Evolutionary conservation across 805 yeast species (phyloP), one percentile per base, ranked within the genome.

Genomic region (Pichia deserticola): DNA sequence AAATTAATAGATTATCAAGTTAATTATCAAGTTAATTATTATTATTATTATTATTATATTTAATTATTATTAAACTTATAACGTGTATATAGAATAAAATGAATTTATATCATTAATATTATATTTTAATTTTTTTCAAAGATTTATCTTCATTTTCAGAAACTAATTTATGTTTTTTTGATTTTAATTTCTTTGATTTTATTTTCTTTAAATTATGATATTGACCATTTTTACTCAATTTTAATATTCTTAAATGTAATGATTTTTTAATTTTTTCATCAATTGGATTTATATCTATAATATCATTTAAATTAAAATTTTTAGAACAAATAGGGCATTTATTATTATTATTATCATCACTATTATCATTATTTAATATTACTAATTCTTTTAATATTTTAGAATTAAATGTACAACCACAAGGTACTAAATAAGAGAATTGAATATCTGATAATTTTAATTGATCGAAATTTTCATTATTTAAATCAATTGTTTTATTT

Each of bases 381-480:
- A 56, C 25, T 6, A 66, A 49, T 30, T 63, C 62, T 13, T 48
- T 46, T 7, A 74, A 53, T 25, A 69, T 56, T 29, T 62, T 61
- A n/a, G 52, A 58, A 5, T 68, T 68, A 50, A 73, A 54, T 0
- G 68, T 71, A 58, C 75, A 72, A 0, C 77, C 77, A 58, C 81
- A 77, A 6, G 65, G 62, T 0, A 69, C 75, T 3, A 76, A 53
- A 58, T 79, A 79, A 1, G 71, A 69, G 46, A 78, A 71, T 54
- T 62, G 12, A 59, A 59, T 50, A 37, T 54, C 43, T 12, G 32
- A 42, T 12, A 43, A n/a, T 6, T 48, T 42, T 5, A 36, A 40
- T 0, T 52, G 58, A 0, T 71, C 66, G 8, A 33, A 37, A 0
- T 52, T 58, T 0, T 71, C 66, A 9, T 60, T 59, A 7, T 40